Conservation (phyloP, 805 yeast genomes). For the Cyberlindnera subsufficiens region DNA sequence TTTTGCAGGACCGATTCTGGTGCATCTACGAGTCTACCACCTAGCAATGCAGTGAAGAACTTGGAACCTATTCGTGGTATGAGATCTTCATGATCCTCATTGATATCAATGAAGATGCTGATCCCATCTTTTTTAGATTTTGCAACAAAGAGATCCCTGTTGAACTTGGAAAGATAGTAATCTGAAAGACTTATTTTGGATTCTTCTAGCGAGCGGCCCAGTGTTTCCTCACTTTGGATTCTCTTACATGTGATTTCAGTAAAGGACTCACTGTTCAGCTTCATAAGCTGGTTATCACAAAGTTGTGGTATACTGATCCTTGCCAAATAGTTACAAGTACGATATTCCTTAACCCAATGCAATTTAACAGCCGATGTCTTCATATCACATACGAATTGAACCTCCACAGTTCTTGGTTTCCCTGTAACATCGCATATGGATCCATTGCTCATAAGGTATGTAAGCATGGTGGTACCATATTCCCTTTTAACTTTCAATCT, state of each 20-base stretch:
- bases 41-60: neutral
- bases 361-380: conserved; percentile 1
- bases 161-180: neutral
- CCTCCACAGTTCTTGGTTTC: conserved; percentile 15
- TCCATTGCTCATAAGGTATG: conserved; percentile 11
- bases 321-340: conserved; percentile 19
- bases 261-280: neutral
- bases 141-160: neutral
- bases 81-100: neutral
- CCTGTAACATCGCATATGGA: conserved; percentile 23
- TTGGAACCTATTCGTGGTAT: neutral
- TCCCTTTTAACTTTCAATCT: conserved; percentile 4
- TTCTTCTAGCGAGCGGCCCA: neutral
- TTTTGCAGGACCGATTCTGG: neutral
- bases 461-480: conserved; percentile 6
- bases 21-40: neutral
- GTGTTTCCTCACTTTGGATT: neutral
- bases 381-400: conserved; percentile 21
- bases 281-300: neutral
- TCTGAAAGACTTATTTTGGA: neutral
- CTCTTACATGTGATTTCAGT: conserved; percentile 5
- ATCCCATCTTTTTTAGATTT: neutral
- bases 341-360: conserved; percentile 13
- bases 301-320: conserved; percentile 15
- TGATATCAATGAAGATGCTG: neutral